Conservation (phyloP, 768 basidiomycete genomes). For the Boletus rufocinnamomeus region DNA sequence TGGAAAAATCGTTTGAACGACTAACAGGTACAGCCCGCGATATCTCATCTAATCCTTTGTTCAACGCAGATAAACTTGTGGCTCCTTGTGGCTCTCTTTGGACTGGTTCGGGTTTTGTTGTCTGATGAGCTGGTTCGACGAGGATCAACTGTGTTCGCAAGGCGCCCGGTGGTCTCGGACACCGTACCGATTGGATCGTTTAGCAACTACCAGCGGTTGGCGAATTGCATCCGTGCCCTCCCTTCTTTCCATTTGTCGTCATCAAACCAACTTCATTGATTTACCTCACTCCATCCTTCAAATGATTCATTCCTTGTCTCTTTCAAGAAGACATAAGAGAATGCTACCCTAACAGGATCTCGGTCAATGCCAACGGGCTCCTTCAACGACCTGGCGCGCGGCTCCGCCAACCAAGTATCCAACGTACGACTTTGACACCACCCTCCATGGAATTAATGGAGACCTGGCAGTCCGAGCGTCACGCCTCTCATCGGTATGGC, state of each 20-base stretch:
- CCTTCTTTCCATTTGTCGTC: neutral
- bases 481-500: neutral
- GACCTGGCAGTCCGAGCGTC: neutral
- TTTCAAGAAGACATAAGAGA: neutral
- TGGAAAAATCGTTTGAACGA: neutral
- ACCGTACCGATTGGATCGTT: neutral
- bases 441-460: neutral
- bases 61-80: neutral
- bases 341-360: neutral
- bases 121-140: constrained; percentile 13
- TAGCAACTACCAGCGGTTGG: neutral
- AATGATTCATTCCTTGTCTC: neutral
- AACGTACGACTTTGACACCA: neutral
- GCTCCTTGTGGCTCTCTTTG: neutral
- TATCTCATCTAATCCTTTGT: constrained; percentile 1
- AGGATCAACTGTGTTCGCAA: neutral
- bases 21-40: constrained; percentile 1
- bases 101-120: neutral
- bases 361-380: neutral
- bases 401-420: constrained; percentile 3
- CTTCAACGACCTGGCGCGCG: constrained; percentile 3
- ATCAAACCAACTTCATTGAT: neutral
- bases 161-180: neutral
- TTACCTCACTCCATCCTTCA: neutral
- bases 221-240: neutral